Conservation (phyloP, 768 basidiomycete genomes). For the Collybiopsis luxurians region DNA sequence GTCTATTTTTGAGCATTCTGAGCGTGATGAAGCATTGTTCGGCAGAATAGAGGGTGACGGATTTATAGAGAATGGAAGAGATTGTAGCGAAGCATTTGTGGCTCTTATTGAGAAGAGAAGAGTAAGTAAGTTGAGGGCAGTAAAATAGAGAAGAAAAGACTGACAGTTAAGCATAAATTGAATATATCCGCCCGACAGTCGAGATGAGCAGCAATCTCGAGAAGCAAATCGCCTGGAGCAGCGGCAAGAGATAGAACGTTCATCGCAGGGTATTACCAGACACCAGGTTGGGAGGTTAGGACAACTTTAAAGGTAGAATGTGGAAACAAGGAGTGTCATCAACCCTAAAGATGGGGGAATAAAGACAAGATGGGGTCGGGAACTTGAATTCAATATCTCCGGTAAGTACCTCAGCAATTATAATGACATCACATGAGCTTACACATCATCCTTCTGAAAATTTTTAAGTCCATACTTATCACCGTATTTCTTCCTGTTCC, state of each 20-base stretch:
- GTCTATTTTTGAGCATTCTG: conserved; percentile 53
- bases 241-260: conserved; percentile 14
- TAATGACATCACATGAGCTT: too few relatives aligned
- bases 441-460: too few relatives aligned
- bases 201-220: conserved; percentile 60
- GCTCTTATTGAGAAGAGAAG: conserved; percentile 37
- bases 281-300: not conserved
- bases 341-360: not conserved
- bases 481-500: too few relatives aligned
- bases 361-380: not conserved
- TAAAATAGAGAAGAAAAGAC: conserved; percentile 22
- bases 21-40: conserved; percentile 66
- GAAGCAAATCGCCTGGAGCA: conserved; percentile 58
- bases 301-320: not conserved
- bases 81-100: conserved; percentile 48
- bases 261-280: not conserved
- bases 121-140: not conserved
- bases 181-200: conserved; percentile 53
- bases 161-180: conserved; percentile 57
- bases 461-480: too few relatives aligned
- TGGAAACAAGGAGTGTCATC: not conserved
- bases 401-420: too few relatives aligned
- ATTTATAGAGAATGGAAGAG: conserved; percentile 57
- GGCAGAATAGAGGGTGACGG: conserved; percentile 49
- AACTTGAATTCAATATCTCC: not conserved